phyloP scores from a whole-genome alignment of 78 protist species.

The slime mould (Dictyostelium discoideum) region dicty_2.7 NC_007091.3:196001-196500 shows the following conservation, averaged over 20 bases:
- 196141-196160: not conserved
- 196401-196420: not conserved
- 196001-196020: constrained; percentile 48
- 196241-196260: not conserved
- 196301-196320: not conserved
- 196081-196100: not conserved
- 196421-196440: constrained; percentile 26
- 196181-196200: not conserved
- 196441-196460: not conserved
- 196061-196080: not conserved
- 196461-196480: not conserved
- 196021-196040: not conserved
- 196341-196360: not conserved
- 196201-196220: too few species aligned
- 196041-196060: not conserved
- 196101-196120: constrained; percentile 51
- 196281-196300: not conserved
- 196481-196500: not conserved
- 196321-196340: not conserved
- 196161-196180: not conserved
- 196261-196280: constrained; percentile 1
- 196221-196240: not conserved
- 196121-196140: not conserved
- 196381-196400: constrained; percentile 1
- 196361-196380: constrained; percentile 8